These are phyloP conservation scores for Clarireedia hainanense DNA, from an alignment of 2,329 filamentous ascomycete species.

Conservation along the genomic window DNA sequence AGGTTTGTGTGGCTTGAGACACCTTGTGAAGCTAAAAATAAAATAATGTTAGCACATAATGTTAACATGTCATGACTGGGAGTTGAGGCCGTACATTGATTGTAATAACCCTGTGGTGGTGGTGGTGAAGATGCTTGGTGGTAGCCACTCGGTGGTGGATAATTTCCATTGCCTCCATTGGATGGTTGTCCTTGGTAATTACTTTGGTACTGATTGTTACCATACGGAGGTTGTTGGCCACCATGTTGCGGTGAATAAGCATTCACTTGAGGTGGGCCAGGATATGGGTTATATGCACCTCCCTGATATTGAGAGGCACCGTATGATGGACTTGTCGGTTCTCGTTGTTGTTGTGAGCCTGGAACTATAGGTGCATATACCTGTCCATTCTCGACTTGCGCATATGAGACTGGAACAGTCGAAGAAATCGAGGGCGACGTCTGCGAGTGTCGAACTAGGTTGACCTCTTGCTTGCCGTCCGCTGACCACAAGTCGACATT, in stretches of 20 bases:
- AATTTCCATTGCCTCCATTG: constrained; percentile 11
- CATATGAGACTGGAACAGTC: constrained; percentile 71
- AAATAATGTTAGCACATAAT: not conserved
- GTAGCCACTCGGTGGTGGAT: constrained; percentile 29
- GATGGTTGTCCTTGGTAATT: not conserved
- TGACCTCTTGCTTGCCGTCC: constrained; percentile 54
- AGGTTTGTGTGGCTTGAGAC: constrained; percentile 9
- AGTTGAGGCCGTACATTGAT: not conserved
- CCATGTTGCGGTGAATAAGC: constrained; percentile 14
- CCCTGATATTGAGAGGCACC: constrained; percentile 8
- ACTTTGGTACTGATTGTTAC: not conserved
- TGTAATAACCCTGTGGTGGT: constrained; percentile 4
- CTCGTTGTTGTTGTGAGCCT: constrained; percentile 6
- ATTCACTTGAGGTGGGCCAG: constrained; percentile 22
- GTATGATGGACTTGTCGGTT: constrained; percentile 13
- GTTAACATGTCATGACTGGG: not conserved
- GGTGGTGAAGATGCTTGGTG: constrained; percentile 31
- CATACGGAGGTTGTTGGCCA: not conserved
- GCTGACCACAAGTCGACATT: constrained; percentile 63
- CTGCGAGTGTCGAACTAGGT: constrained; percentile 57
- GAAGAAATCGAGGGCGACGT: constrained; percentile 72
- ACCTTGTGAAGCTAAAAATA: constrained; percentile 10
- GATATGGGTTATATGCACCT: constrained; percentile 21
- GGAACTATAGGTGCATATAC: constrained; percentile 28
- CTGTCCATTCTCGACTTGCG: constrained; percentile 36